Percentiles rank a stretch among this genome's conserved stretches.
phyloP scores from a whole-genome alignment of 2,329 filamentous ascomycete genomes.

The Penicillium aurantiogriseum region DNA sequence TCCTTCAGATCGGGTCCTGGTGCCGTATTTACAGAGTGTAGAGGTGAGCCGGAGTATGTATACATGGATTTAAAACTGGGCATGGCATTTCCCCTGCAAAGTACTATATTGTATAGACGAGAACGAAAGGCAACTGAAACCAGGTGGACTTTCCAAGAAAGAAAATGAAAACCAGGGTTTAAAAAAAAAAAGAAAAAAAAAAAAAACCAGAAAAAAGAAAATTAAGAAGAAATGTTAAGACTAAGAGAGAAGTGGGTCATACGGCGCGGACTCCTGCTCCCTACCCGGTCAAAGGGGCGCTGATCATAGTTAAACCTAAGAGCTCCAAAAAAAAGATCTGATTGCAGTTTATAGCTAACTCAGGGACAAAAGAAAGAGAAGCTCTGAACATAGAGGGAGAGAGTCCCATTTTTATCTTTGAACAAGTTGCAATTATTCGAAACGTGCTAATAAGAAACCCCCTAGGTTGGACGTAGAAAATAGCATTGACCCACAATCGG shows the following conservation, averaged over 20 bases:
- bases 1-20: not conserved
- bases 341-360: not conserved
- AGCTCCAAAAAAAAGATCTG: not conserved
- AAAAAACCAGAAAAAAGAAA: not conserved
- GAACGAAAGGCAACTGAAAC: slow-evolving; percentile 6
- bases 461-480: not conserved
- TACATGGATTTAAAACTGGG: too few relatives aligned
- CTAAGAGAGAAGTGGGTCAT: not conserved
- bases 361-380: not conserved
- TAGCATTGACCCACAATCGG: slow-evolving; percentile 16
- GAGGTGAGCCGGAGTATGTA: too few relatives aligned
- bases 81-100: not conserved
- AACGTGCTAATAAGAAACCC: slow-evolving; percentile 15
- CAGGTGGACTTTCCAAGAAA: not conserved
- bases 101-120: not conserved
- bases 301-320: slow-evolving; percentile 14
- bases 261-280: not conserved
- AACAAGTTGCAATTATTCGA: not conserved
- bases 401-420: slow-evolving; percentile 15
- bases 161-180: not conserved
- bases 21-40: not conserved
- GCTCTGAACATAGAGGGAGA: not conserved
- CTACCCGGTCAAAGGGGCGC: slow-evolving; percentile 9
- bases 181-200: not conserved
- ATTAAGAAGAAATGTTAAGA: not conserved